Base-by-base conservation (phyloP, 805 yeast species). In the Scheffersomyces spartinae region DNA sequence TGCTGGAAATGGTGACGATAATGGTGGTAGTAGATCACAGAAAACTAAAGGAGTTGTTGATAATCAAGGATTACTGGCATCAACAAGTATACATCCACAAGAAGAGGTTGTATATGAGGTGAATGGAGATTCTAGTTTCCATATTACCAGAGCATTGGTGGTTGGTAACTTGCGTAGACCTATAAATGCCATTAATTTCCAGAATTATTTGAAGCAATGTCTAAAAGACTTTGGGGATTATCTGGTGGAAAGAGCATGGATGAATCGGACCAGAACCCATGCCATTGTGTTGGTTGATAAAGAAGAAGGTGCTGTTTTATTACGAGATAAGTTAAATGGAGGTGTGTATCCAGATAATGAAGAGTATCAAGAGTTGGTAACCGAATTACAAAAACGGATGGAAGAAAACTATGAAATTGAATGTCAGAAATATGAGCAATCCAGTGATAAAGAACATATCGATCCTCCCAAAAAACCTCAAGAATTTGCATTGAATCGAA, bases 191-290 rank as follows among this genome's bases (percentile, higher is more conserved):
- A 40, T 37, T 11, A 48, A 45, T 27, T 56, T 64, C 30, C 65
- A 61, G 34, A 43, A 42, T 13, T 31, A 52, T 31, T 31, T 64
- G 27, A 48, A 47, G 22, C n/a, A n/a, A n/a, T n/a, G n/a, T n/a
- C n/a, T n/a, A n/a, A n/a, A n/a, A n/a, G n/a, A n/a, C n/a, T n/a
- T n/a, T n/a, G n/a, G n/a, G n/a, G 42, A 39, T 9, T 43, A 46
- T 18, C 33, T 34, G 2, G 42, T 63, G 15, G 68, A 61, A 32
- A 40, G 68, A 24, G 65, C 64, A 4, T 63, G 69, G 69, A 39
- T 63, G 26, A 62, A 56, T 32, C 35, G 48, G 21, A 36, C 48
- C 18, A 35, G 65, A 35, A 46, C 66, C 6, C 69, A 64, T 34
- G 61, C 59, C 16, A 54, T 60, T 16, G 60, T 64, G 13, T 42